phyloP scores from a whole-genome alignment of 345 rosid genomes.

The Cardamine resedifolia region DNA sequence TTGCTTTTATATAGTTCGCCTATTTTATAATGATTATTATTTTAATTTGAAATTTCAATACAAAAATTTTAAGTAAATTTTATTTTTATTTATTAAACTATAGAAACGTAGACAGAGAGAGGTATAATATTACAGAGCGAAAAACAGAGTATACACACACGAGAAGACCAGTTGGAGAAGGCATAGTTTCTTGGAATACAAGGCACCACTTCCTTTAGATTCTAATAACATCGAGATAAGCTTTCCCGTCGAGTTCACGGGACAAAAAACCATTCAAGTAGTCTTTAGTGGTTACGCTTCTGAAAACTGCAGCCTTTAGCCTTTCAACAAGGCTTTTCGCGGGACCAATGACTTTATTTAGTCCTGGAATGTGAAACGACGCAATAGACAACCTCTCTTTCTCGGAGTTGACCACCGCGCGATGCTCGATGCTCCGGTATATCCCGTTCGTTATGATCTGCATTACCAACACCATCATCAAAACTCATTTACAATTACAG shows the following conservation, averaged over 20 bases:
- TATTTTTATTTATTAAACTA: too few relatives aligned
- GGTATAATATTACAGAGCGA: neutral
- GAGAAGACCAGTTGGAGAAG: neutral
- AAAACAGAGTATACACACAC: neutral
- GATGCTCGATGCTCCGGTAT: constrained; percentile 44
- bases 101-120: too few relatives aligned
- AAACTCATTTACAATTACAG: neutral
- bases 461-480: neutral
- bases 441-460: constrained; percentile 47
- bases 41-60: too few relatives aligned
- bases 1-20: too few relatives aligned
- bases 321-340: constrained; percentile 29
- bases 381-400: constrained; percentile 45
- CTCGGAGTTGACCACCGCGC: constrained; percentile 39
- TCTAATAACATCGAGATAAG: constrained; percentile 37
- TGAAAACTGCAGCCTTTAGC: constrained; percentile 30
- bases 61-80: too few relatives aligned
- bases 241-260: constrained; percentile 34
- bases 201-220: constrained; percentile 10
- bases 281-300: constrained; percentile 15
- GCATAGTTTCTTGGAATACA: neutral
- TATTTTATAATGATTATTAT: too few relatives aligned
- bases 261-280: constrained; percentile 26
- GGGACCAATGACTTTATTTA: constrained; percentile 40
- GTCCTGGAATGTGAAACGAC: constrained; percentile 31